Conservation (phyloP, 805 yeast genomes). For the Kodamaea fukazawae region DNA sequence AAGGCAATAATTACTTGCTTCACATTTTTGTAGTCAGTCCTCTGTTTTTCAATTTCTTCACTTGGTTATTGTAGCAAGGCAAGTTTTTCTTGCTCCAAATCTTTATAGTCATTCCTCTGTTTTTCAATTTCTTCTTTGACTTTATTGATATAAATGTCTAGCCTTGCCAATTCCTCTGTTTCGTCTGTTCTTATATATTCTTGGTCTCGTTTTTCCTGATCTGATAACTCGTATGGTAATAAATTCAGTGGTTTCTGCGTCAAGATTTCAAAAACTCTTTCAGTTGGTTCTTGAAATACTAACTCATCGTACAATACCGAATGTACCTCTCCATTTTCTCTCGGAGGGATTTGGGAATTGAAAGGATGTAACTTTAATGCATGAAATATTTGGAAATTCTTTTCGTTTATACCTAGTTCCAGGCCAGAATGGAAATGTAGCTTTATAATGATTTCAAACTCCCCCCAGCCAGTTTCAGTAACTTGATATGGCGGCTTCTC, state of each 20-base stretch:
- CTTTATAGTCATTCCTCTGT: constrained; percentile 38
- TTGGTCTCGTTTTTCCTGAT: constrained; percentile 38
- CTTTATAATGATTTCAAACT: constrained; percentile 87
- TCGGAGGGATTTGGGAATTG: constrained; percentile 39
- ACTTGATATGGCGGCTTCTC: constrained; percentile 93
- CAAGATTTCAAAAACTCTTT: constrained; percentile 73
- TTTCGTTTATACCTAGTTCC: constrained; percentile 61
- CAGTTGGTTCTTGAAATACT: constrained; percentile 95
- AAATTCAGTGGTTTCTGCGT: constrained; percentile 64
- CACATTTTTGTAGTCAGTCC: constrained; percentile 37
- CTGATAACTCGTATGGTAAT: constrained; percentile 39
- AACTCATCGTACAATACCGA: constrained; percentile 76
- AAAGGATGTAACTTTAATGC: constrained; percentile 91
- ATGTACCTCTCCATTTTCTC: constrained; percentile 42
- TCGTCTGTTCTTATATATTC: constrained; percentile 41
- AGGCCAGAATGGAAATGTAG: constrained; percentile 84
- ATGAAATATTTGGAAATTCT: constrained; percentile 81
- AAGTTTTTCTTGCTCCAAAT: constrained; percentile 40
- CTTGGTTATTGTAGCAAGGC: constrained; percentile 35
- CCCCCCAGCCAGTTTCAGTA: constrained; percentile 99
- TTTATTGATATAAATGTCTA: constrained; percentile 38
- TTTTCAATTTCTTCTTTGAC: constrained; percentile 41
- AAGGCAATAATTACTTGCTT: constrained; percentile 42
- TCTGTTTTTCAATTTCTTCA: constrained; percentile 41
- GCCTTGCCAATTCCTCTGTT: constrained; percentile 38